Evolutionary conservation across 306 rosid species (phyloP), one percentile per base, ranked within the genome.

Genomic region (Parietaria judaica): DNA sequence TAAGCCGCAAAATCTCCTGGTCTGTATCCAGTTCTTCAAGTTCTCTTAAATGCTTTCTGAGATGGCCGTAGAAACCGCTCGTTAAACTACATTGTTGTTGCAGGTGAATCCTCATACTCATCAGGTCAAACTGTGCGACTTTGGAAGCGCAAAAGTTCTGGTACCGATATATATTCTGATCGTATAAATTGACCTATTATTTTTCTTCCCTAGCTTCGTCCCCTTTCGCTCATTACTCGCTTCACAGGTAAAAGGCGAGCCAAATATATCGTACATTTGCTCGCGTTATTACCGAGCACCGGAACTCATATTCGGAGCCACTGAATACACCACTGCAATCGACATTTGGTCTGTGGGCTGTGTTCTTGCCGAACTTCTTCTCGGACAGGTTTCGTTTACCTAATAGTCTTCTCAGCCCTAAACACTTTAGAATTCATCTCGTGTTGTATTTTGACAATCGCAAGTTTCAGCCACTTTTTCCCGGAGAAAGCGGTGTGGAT

Each of bases 61-160:
- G 31, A 15, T 15, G 49, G 48, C 41, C 53, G 55, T 8, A 8
- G 7, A 34, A 60, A 45, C 41, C 61, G 48, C 7, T 63, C 64
- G 38, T 54, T 52, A 14, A 45, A 66, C 14, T 17, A 41, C 12
- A 54, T 31, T 63, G 65, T 58, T 76, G 50, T 70, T 70, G 67
- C 75, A 75, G 94, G 94, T 82, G 52, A 85, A 85, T 75, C 88
- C 84, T 15, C 84, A 85, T 60, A 82, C 94, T 44, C 94, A 82
- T 66, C 83, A 81, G 54, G 83, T 81, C 64, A 81, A 81, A 72
- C 72, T 81, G 39, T 81, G 86, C 23, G 88, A 85, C 66, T 85
- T 85, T 76, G 88, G 94, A 73, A 85, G 94, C 78, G 88, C 94
- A 38, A 85, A 85, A 85, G 88, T 82, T 63, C 83, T 85, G 88